phyloP scores from a whole-genome alignment of 495 filamentous ascomycete genomes.

The Xylaria cubensis region DNA sequence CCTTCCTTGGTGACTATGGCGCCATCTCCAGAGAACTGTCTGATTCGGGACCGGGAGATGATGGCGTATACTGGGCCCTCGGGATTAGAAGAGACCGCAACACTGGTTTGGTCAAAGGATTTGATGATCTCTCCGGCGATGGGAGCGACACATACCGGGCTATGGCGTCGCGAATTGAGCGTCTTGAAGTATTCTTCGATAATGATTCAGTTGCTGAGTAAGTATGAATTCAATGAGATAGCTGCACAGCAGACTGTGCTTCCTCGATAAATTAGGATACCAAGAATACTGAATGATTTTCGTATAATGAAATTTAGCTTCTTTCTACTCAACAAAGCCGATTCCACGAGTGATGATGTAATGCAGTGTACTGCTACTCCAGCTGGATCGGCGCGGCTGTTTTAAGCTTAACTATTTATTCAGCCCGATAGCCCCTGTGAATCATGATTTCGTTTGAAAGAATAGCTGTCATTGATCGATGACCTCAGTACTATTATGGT shows the following conservation, averaged over 20 bases:
- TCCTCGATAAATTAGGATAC: neutral
- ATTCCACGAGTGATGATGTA: slow-evolving; percentile 13
- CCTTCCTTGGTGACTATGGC: slow-evolving; percentile 50
- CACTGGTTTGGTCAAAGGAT: slow-evolving; percentile 50
- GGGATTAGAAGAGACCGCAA: slow-evolving; percentile 42
- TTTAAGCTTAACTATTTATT: slow-evolving; percentile 1
- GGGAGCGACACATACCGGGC: neutral
- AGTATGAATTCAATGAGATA: neutral
- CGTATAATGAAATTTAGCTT: neutral
- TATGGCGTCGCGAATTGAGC: neutral
- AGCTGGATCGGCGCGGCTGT: neutral
- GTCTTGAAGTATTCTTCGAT: neutral
- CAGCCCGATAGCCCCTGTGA: neutral
- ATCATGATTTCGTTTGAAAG: neutral
- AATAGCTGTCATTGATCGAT: slow-evolving; percentile 2
- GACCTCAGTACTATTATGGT: neutral
- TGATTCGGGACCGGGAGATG: slow-evolving; percentile 32
- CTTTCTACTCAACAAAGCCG: slow-evolving; percentile 1
- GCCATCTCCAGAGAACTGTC: slow-evolving; percentile 39
- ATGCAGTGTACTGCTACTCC: slow-evolving; percentile 4
- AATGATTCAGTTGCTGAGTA: neutral
- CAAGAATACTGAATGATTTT: neutral
- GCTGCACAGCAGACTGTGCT: neutral
- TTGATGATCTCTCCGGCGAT: slow-evolving; percentile 16
- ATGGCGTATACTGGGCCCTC: slow-evolving; percentile 44